phyloP scores from a whole-genome alignment of 768 basidiomycete species.

The Leccinum subgranulosum region DNA sequence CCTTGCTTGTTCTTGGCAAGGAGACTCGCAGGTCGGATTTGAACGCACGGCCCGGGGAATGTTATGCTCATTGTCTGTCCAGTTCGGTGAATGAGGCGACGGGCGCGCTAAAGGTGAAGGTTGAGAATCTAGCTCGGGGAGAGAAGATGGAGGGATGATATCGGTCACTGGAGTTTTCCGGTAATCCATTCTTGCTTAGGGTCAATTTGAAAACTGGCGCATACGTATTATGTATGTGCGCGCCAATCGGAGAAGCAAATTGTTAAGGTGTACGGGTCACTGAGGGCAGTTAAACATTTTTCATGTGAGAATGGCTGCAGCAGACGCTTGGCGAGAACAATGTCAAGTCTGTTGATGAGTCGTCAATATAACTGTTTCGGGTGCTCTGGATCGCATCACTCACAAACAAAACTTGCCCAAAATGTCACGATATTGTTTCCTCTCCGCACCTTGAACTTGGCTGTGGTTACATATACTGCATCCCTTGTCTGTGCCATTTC shows the following conservation, averaged over 20 bases:
- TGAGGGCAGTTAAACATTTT: conserved; percentile 34
- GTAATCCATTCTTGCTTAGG: conserved; percentile 33
- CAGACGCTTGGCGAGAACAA: conserved; percentile 32
- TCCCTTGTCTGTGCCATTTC: conserved; percentile 55
- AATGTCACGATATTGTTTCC: conserved; percentile 41
- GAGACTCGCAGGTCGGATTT: too few species aligned
- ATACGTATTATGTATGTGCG: conserved; percentile 31
- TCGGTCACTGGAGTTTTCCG: conserved; percentile 32
- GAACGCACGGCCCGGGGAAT: too few species aligned
- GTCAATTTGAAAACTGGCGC: conserved; percentile 37
- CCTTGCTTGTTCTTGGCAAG: too few species aligned
- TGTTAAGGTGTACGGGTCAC: conserved; percentile 42
- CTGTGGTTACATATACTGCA: conserved; percentile 71
- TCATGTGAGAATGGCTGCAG: conserved; percentile 49
- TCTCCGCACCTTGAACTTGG: conserved; percentile 43
- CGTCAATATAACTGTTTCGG: conserved; percentile 46
- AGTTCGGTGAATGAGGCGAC: too few species aligned
- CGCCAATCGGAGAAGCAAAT: conserved; percentile 42
- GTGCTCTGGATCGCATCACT: conserved; percentile 43
- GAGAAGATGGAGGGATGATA: conserved; percentile 53
- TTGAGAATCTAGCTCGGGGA: conserved; percentile 52
- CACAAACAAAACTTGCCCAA: conserved; percentile 42
- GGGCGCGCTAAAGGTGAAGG: too few species aligned
- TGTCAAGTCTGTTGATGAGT: conserved; percentile 41
- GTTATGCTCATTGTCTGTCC: too few species aligned